phyloP scores from a whole-genome alignment of 495 filamentous ascomycete species.

The Daldinia grandis region DNA sequence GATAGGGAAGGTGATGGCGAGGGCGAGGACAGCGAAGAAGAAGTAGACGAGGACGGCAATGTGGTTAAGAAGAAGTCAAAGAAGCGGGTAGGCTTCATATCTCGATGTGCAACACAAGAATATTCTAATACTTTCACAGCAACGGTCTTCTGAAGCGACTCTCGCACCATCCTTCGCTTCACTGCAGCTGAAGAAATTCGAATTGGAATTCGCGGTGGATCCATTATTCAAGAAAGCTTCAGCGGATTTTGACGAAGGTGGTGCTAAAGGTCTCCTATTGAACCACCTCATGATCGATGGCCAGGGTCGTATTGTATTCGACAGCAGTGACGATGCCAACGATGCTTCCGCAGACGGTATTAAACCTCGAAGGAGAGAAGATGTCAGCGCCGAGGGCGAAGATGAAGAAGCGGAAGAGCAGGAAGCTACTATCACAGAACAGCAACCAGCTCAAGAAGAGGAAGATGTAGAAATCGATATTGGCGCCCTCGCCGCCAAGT shows the following conservation, averaged over 20 bases:
- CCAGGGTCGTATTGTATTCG: slow-evolving; percentile 93
- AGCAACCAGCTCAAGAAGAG: slow-evolving; percentile 57
- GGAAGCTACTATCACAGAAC: slow-evolving; percentile 50
- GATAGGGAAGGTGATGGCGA: slow-evolving; percentile 68
- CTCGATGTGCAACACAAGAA: neutral
- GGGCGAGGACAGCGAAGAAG: slow-evolving; percentile 79
- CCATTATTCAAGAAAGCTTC: slow-evolving; percentile 98
- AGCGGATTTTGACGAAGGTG: slow-evolving; percentile 97
- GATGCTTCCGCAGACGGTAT: slow-evolving; percentile 61
- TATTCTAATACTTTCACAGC: slow-evolving; percentile 43
- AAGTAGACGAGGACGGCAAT: slow-evolving; percentile 79
- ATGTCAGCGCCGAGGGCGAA: slow-evolving; percentile 59
- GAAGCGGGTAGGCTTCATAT: slow-evolving; percentile 55
- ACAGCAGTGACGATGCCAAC: slow-evolving; percentile 91
- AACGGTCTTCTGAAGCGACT: slow-evolving; percentile 90
- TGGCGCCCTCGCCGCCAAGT: slow-evolving; percentile 71
- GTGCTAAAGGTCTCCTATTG: slow-evolving; percentile 91
- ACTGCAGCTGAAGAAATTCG: slow-evolving; percentile 94
- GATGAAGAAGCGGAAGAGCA: slow-evolving; percentile 58
- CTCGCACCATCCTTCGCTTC: slow-evolving; percentile 87
- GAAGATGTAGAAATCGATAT: slow-evolving; percentile 81
- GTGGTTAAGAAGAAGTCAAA: slow-evolving; percentile 76
- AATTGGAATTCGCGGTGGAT: slow-evolving; percentile 96
- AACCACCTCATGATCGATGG: slow-evolving; percentile 96
- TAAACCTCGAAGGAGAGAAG: slow-evolving; percentile 51